Evolutionary conservation across 768 basidiomycete species (phyloP).

Genomic region (Pulveroboletus frians): DNA sequence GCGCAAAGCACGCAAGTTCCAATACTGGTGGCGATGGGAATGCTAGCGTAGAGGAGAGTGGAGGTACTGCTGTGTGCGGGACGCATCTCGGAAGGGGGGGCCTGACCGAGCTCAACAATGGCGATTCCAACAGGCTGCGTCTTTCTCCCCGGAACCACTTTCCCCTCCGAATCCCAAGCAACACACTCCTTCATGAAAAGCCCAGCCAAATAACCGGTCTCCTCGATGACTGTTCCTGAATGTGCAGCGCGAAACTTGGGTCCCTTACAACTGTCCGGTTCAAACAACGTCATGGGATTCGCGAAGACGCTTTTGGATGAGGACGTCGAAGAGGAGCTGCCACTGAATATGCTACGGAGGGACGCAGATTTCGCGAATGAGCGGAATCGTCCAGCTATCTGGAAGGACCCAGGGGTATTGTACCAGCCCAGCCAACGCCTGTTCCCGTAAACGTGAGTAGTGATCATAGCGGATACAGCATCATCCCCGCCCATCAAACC

Average conservation of each 20-base stretch:
- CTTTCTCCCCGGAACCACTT: not conserved
- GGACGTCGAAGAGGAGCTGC: not conserved
- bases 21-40: constrained; percentile 29
- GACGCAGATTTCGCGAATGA: constrained; percentile 14
- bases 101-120: not conserved
- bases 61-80: constrained; percentile 3
- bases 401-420: constrained; percentile 31
- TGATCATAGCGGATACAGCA: constrained; percentile 27
- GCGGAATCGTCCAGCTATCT: constrained; percentile 20
- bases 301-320: constrained; percentile 18
- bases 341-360: not conserved
- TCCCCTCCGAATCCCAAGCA: not conserved
- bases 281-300: constrained; percentile 31
- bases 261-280: constrained; percentile 25
- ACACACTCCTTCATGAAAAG: constrained; percentile 33
- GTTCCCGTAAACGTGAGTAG: constrained; percentile 24
- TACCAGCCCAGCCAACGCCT: constrained; percentile 33
- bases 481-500: constrained; percentile 30
- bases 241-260: constrained; percentile 30
- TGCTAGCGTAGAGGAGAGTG: constrained; percentile 21
- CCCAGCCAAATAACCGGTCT: constrained; percentile 48
- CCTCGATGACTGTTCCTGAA: constrained; percentile 29
- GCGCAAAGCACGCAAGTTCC: constrained; percentile 24
- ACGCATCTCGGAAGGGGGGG: not conserved
- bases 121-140: not conserved